Base-by-base conservation (phyloP, 257 asterid species). In the Nicotiana tabacum region DNA sequence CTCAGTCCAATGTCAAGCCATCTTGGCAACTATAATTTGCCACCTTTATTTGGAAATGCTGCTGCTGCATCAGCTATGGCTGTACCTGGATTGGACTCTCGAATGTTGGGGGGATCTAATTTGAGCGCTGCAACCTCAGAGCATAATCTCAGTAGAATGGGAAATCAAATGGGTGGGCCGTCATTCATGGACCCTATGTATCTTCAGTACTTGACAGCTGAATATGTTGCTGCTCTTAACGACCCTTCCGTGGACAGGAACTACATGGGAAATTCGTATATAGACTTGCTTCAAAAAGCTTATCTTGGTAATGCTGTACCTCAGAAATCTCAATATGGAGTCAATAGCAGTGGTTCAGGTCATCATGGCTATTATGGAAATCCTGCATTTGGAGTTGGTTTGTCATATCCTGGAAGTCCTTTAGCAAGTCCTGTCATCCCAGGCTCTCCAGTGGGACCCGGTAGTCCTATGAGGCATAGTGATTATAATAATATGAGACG, bases 31-130 rank as follows among this genome's bases (percentile, higher is more conserved):
- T 74, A 86, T 55, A 93, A 93, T 86, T 87, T 96, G 78, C 98
- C 98, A 13, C 99, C 97, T 2, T 88, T 96, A 83, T 94, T 92
- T 83, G 98, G 92, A 89, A 96, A 93, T 88, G 99, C 98, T 88
- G 99, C 97, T 83, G 96, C 91, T 33, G 96, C 91, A 56, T 92
- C 98, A 55, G 99, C 94, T 21, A 84, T 94, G 93, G 97, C 83
- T 77, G 85, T 87, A 33, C 94, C 97, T 67, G 97, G 97, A 51
- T 88, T 91, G 91, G 99, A 93, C 84, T 86, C 98, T 53, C 90
- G 97, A 83, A 86, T 94, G 88, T 43, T 43, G 51, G 51, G 51
- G 51, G 51, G 51, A 43, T 88, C 98, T 30, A 90, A 86, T 86
- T 78, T 93, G 9, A 89, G 93, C 62, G 87, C 93, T 82, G 90